phyloP scores from a whole-genome alignment of 176 grass and related monocot genomes.

The Guadua angustifolia region DNA sequence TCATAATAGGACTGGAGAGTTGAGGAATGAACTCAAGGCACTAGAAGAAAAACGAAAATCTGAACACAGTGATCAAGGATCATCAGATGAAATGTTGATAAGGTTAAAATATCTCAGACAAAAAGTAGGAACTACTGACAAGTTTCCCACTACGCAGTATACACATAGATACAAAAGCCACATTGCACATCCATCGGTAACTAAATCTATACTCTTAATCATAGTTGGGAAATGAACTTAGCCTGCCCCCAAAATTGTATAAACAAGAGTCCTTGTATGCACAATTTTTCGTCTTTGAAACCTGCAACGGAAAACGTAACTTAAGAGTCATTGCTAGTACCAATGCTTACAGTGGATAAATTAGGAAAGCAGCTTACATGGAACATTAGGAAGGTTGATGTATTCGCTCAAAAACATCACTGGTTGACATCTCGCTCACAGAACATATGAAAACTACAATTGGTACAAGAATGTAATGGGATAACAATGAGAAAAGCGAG shows the following conservation, averaged over 20 bases:
- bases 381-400: background rate
- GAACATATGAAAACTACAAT: background rate
- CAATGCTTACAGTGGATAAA: background rate
- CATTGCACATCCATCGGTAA: slow-evolving; percentile 19
- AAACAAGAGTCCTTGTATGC: background rate
- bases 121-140: slow-evolving; percentile 2
- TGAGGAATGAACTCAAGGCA: background rate
- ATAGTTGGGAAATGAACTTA: background rate
- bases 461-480: background rate
- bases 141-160: background rate
- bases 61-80: background rate
- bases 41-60: background rate
- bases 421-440: background rate
- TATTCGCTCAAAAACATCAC: background rate
- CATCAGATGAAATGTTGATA: slow-evolving; percentile 7
- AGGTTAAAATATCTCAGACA: slow-evolving; percentile 21
- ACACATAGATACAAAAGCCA: slow-evolving; percentile 19
- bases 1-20: background rate
- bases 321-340: background rate
- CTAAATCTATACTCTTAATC: slow-evolving; percentile 11
- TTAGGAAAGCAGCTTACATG: slow-evolving; percentile 25
- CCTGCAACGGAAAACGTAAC: slow-evolving; percentile 3
- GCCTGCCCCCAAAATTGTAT: background rate
- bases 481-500: slow-evolving; percentile 6
- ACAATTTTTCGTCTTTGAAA: background rate